Conservation (phyloP, 2,329 filamentous ascomycete genomes). For the Uncinocarpus reesii region DNA sequence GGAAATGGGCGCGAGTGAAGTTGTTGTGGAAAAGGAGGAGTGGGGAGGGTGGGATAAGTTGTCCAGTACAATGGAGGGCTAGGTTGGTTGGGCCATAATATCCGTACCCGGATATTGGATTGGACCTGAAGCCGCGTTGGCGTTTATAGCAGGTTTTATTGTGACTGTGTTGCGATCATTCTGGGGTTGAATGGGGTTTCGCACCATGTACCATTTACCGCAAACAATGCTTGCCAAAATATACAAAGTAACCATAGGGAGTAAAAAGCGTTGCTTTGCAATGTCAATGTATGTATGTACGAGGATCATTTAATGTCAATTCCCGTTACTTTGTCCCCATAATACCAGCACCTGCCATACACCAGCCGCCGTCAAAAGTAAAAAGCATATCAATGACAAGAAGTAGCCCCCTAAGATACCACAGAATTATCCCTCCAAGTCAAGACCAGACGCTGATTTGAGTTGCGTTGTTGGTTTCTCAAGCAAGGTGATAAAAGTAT, state of each 20-base stretch:
- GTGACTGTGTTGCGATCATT: too few species aligned
- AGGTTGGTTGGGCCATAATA: neutral
- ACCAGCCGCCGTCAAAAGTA: constrained; percentile 6
- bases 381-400: constrained; percentile 2
- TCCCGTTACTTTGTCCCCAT: constrained; percentile 11
- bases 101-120: too few species aligned
- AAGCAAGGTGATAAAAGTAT: neutral
- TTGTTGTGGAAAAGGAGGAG: constrained; percentile 27
- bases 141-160: too few species aligned
- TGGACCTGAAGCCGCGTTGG: too few species aligned
- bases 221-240: too few species aligned
- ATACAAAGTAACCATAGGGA: too few species aligned
- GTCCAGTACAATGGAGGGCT: neutral
- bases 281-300: too few species aligned
- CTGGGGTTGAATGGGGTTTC: too few species aligned
- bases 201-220: too few species aligned
- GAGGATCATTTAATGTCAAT: too few species aligned
- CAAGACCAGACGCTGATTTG: neutral
- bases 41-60: constrained; percentile 27
- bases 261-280: too few species aligned
- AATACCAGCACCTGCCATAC: constrained; percentile 7
- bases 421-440: neutral
- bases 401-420: constrained; percentile 2
- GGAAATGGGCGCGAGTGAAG: constrained; percentile 39
- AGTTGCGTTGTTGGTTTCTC: neutral